Conservation (phyloP, 169 alveolate species). For the Plasmodium fragile region DNA sequence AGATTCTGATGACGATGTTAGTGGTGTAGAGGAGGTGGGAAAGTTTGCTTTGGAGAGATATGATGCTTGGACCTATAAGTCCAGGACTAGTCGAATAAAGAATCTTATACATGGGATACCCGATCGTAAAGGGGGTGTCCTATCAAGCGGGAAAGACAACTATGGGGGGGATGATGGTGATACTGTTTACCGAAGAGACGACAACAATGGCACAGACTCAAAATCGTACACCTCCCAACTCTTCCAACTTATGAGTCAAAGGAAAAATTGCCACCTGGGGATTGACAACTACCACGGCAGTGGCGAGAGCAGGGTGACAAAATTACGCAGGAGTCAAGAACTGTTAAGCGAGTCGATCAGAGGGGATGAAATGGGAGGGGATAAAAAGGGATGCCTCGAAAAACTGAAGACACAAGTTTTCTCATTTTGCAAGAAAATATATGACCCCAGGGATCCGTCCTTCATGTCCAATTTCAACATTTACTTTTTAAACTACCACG, state of each 20-base stretch:
- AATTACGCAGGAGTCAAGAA: neutral
- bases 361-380: neutral
- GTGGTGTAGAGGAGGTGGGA: conserved; percentile 51
- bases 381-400: neutral
- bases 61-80: neutral
- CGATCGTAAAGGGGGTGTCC: neutral
- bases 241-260: neutral
- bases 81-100: neutral
- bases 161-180: neutral
- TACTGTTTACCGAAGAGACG: neutral
- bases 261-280: neutral
- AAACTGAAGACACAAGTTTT: neutral
- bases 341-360: neutral
- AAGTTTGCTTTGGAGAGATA: conserved; percentile 7
- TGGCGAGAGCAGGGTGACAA: neutral
- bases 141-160: neutral
- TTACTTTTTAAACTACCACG: conserved; percentile 28
- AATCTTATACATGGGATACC: neutral
- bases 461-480: conserved; percentile 20
- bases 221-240: neutral
- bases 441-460: conserved; percentile 18
- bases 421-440: neutral
- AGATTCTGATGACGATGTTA: neutral
- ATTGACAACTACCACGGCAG: neutral
- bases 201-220: neutral